Base-by-base conservation (phyloP, 441 rosid genomes). In the Pelargonium cotyledonis region DNA sequence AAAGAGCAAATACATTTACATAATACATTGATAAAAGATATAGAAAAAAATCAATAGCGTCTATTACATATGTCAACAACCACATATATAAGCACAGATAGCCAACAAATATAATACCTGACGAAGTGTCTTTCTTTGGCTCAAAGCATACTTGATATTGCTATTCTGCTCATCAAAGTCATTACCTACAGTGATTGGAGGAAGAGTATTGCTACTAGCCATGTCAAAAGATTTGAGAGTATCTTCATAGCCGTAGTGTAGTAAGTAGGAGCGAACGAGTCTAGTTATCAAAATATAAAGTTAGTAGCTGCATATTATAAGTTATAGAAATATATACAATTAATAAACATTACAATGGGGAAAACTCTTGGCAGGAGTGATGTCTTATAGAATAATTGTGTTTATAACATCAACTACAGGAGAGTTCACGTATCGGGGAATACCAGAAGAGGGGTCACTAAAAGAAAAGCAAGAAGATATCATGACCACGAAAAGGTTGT, bases 221-320 rank as follows among this genome's bases (percentile, higher is more conserved):
- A 86, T 73, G 78, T 89, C 89, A 81, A 91, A 94, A 75, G 94
- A 86, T 78, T 83, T 76, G 70, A 94, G 90, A 21, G 97, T 91
- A 76, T 91, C 97, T 77, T 88, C 94, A 65, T 91, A 94, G 60
- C 97, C 99, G 75, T 89, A 89, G 78, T 94, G 99, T 73, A 89
- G 76, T 68, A 94, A 81, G 82, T 91, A 94, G 65, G 96, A 85
- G 74, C 91, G 89, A 35, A 94, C 89, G 76, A 94, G 90, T 80
- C 99, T 94, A 85, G 71, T 70, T 67, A 72, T 43, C 35, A 68
- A 73, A 64, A 80, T 26, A 43, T 61, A 73, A 6, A 16, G 62
- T 68, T 1, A 65, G 12, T 4, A 60, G 66, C n/a, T 5, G 35
- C 51, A 23, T 26, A 23, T 26, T 60, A 57, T 8, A 70, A 66